Conservation (phyloP, 2,329 filamentous ascomycete species). For the Phyllosticta citriasiana region DNA sequence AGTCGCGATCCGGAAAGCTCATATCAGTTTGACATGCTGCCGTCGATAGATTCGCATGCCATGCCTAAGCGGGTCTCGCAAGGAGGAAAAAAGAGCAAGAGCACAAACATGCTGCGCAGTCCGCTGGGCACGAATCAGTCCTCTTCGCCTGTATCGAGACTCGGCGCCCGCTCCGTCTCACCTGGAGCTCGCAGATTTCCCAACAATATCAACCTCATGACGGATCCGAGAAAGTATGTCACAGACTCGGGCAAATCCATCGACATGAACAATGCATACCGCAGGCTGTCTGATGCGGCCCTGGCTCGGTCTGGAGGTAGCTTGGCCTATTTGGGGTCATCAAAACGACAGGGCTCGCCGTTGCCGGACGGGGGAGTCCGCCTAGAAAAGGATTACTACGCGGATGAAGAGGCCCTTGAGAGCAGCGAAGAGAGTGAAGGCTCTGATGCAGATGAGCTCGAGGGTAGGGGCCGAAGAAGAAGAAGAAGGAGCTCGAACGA, state of each 20-base stretch:
- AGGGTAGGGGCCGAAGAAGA: slow-evolving; percentile 28
- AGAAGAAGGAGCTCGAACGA: slow-evolving; percentile 22
- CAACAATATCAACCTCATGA: slow-evolving; percentile 35
- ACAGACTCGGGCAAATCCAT: slow-evolving; percentile 53
- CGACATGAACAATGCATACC: slow-evolving; percentile 61
- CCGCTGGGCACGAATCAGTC: slow-evolving; percentile 28
- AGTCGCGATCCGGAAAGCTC: slow-evolving; percentile 25
- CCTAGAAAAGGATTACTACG: slow-evolving; percentile 57
- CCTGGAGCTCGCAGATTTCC: slow-evolving; percentile 35
- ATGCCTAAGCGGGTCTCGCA: slow-evolving; percentile 34
- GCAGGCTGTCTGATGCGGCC: slow-evolving; percentile 61
- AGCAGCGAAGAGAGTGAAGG: slow-evolving; percentile 54
- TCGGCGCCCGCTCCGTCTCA: slow-evolving; percentile 25
- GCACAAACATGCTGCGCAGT: slow-evolving; percentile 14
- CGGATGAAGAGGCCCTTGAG: slow-evolving; percentile 54
- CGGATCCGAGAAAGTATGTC: slow-evolving; percentile 35
- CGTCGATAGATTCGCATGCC: slow-evolving; percentile 33
- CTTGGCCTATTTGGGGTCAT: slow-evolving; percentile 50
- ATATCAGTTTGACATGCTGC: slow-evolving; percentile 38
- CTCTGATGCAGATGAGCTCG: slow-evolving; percentile 45
- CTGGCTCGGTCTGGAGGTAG: slow-evolving; percentile 54
- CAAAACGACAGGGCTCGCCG: slow-evolving; percentile 39
- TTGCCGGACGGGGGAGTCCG: slow-evolving; percentile 44
- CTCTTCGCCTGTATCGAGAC: slow-evolving; percentile 26
- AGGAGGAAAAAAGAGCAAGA: slow-evolving; percentile 27